phyloP scores from a whole-genome alignment of 2,329 filamentous ascomycete species.

The Pezicula radicicola region DNA sequence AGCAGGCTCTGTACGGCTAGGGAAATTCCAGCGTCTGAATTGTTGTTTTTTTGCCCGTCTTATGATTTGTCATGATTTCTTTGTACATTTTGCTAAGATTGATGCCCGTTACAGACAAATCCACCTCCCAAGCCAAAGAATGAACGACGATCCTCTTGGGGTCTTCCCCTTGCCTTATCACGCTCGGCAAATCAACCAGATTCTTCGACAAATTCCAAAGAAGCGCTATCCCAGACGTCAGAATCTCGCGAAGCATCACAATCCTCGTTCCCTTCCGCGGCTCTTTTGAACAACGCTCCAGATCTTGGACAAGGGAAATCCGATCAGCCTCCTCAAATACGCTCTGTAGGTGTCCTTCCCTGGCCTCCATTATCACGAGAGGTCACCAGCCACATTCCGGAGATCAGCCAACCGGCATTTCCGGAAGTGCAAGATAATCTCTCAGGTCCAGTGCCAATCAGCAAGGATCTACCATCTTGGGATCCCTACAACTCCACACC shows the following conservation, averaged over 20 bases:
- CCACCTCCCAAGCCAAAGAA: constrained; percentile 30
- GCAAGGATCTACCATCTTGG: constrained; percentile 33
- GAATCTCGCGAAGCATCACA: constrained; percentile 12
- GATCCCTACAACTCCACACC: constrained; percentile 32
- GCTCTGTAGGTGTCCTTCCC: neutral
- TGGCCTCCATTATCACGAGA: neutral
- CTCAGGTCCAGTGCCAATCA: constrained; percentile 27
- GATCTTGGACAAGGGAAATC: neutral
- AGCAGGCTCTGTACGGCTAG: constrained; percentile 29
- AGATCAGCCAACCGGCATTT: constrained; percentile 12
- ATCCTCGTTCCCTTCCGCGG: constrained; percentile 1
- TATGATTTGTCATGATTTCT: constrained; percentile 20
- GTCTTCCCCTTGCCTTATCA: constrained; percentile 32
- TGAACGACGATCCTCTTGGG: constrained; percentile 44
- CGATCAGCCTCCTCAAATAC: neutral
- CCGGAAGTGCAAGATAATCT: constrained; percentile 10
- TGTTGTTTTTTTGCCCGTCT: constrained; percentile 20
- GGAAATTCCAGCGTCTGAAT: constrained; percentile 24
- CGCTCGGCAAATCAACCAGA: constrained; percentile 28
- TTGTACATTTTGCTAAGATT: constrained; percentile 28
- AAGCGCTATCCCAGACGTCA: constrained; percentile 9
- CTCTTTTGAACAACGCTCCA: neutral
- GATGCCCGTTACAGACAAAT: constrained; percentile 30
- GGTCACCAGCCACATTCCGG: constrained; percentile 1
- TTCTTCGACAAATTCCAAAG: constrained; percentile 17